These are phyloP conservation scores for Rosa multiflora DNA, from an alignment of 306 rosid species.

Conservation along the genomic window DNA sequence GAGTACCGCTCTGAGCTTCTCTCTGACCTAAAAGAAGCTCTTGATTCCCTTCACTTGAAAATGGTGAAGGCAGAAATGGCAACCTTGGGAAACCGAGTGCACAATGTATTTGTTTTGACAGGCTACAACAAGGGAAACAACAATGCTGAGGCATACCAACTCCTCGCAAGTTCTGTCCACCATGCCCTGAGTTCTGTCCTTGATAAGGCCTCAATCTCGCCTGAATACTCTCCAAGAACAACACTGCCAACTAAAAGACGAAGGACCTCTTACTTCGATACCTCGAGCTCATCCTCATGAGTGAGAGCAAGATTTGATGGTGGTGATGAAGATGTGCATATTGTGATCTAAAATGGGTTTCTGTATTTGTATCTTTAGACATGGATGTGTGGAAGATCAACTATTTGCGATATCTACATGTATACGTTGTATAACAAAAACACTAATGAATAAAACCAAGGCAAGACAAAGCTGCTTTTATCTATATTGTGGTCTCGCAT, in stretches of 20 bases:
- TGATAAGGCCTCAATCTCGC: slow-evolving; percentile 55
- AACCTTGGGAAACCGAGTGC: slow-evolving; percentile 72
- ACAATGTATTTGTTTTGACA: slow-evolving; percentile 50
- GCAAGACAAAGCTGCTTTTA: not conserved
- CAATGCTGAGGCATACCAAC: slow-evolving; percentile 38
- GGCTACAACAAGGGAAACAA: slow-evolving; percentile 36
- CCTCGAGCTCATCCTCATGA: slow-evolving; percentile 49
- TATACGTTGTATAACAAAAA: not conserved
- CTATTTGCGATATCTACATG: slow-evolving; percentile 1
- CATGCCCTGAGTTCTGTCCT: slow-evolving; percentile 55
- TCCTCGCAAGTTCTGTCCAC: slow-evolving; percentile 47
- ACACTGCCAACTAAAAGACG: slow-evolving; percentile 51
- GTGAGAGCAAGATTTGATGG: not conserved
- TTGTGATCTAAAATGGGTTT: not conserved
- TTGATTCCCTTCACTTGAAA: slow-evolving; percentile 59
- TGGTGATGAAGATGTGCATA: not conserved
- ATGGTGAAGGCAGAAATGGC: slow-evolving; percentile 63
- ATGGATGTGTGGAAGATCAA: slow-evolving; percentile 15
- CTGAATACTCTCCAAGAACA: slow-evolving; percentile 65
- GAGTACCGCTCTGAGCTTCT: slow-evolving; percentile 69
- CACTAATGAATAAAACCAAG: not conserved
- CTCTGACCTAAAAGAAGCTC: slow-evolving; percentile 60
- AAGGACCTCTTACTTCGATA: slow-evolving; percentile 47
- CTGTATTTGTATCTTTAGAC: slow-evolving; percentile 6
- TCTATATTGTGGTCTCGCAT: not conserved